A percentile compares a stretch with the other conserved stretches of the same genome.
Conservation (phyloP, 441 rosid species). For the Omphalea diandra region DNA sequence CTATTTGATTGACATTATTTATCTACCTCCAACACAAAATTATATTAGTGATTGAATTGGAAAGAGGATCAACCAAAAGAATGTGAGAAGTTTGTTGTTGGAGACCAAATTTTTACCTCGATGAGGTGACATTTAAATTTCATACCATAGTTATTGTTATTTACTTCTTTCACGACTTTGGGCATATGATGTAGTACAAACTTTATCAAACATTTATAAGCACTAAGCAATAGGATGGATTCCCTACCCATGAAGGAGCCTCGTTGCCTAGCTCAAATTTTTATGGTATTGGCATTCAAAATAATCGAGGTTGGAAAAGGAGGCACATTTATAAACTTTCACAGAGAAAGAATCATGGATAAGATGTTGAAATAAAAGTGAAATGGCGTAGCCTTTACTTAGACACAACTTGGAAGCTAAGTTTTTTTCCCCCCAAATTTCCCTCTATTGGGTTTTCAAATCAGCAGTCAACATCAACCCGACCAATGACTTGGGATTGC, state of each 20-base stretch:
- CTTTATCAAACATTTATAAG: not conserved
- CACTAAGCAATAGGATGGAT: not conserved
- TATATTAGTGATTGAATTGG: no score
- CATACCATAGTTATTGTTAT: not conserved
- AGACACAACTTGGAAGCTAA: slow-evolving; percentile 3
- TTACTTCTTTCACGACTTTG: slow-evolving; percentile 17
- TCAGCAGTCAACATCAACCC: slow-evolving; percentile 17
- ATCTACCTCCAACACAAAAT: no score
- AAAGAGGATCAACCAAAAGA: not conserved
- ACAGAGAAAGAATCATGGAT: not conserved
- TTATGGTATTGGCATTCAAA: not conserved
- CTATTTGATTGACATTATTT: no score
- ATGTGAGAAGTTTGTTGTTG: no score
- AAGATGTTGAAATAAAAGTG: not conserved
- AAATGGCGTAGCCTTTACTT: slow-evolving; percentile 7
- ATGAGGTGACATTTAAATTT: slow-evolving; percentile 6
- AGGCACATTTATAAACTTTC: not conserved
- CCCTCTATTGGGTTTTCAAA: slow-evolving; percentile 23
- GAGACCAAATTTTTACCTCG: not conserved
- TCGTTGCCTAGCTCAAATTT: not conserved
- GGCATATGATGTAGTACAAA: not conserved
- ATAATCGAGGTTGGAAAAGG: not conserved
- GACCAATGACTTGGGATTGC: slow-evolving; percentile 11
- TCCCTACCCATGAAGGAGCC: slow-evolving; percentile 4
- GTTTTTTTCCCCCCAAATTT: slow-evolving; percentile 1